Percentiles rank a stretch among this genome's conserved stretches.
phyloP scores from a whole-genome alignment of 106 monocot species.

The Dendrobium huoshanense region DNA sequence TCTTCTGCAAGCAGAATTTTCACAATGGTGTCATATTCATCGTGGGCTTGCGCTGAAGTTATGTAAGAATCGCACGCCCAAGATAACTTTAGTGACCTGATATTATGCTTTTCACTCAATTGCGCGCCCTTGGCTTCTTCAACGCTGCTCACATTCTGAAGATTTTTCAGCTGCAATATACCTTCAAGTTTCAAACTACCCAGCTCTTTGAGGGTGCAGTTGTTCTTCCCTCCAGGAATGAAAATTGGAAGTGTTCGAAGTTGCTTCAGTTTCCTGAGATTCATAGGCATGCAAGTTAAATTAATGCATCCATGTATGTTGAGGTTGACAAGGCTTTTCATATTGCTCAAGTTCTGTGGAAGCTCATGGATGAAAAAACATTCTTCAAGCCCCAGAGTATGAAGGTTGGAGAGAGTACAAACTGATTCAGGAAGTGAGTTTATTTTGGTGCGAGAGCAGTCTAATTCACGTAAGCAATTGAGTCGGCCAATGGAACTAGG shows the following conservation, averaged over 20 bases:
- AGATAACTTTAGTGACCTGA: not conserved
- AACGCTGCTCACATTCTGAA: not conserved
- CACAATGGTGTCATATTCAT: not conserved
- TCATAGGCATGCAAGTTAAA: slow-evolving; percentile 18
- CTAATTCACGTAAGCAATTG: not conserved
- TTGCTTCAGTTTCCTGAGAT: slow-evolving; percentile 18
- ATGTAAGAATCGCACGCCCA: not conserved
- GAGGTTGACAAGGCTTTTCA: slow-evolving; percentile 15
- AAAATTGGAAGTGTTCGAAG: slow-evolving; percentile 16
- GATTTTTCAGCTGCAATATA: not conserved
- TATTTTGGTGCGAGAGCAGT: not conserved
- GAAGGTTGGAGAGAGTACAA: slow-evolving; percentile 7
- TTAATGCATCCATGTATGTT: not conserved
- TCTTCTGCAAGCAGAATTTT: not conserved
- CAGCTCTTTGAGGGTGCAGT: slow-evolving; percentile 17
- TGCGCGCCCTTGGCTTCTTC: slow-evolving; percentile 6
- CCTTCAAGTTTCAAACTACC: slow-evolving; percentile 9
- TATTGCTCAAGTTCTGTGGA: slow-evolving; percentile 6
- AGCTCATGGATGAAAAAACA: not conserved
- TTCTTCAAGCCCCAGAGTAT: not conserved
- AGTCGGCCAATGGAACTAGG: not conserved
- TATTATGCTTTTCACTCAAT: slow-evolving; percentile 8
- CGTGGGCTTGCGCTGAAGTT: too few relatives aligned
- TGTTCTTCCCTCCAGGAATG: not conserved
- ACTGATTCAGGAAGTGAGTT: slow-evolving; percentile 13